These are phyloP conservation scores for Arachnomyces sp. DNA, from an alignment of 2,329 filamentous ascomycete species.

Conservation along the genomic window DNA sequence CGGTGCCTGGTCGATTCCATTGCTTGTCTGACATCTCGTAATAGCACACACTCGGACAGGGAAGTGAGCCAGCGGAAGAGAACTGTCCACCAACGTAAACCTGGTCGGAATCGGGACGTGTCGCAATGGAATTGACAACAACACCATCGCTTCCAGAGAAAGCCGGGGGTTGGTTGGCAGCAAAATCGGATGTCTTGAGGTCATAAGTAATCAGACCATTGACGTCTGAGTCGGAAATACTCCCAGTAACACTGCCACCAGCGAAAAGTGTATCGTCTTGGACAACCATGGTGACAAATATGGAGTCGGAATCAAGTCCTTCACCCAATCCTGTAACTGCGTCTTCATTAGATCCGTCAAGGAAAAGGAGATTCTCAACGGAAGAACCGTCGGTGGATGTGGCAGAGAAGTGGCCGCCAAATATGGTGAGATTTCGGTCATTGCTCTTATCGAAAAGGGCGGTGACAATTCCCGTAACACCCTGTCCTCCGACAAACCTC, in stretches of 20 bases:
- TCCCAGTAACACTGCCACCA: conserved; percentile 69
- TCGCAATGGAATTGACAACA: conserved; percentile 66
- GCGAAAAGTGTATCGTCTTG: conserved; percentile 64
- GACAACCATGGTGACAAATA: conserved; percentile 63
- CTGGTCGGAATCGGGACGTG: conserved; percentile 60
- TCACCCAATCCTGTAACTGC: conserved; percentile 58
- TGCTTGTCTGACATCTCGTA: conserved; percentile 62
- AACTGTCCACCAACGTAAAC: conserved; percentile 86
- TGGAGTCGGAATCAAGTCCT: conserved; percentile 61
- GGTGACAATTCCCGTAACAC: conserved; percentile 33
- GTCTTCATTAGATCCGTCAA: conserved; percentile 64
- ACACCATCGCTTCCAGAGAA: conserved; percentile 62
- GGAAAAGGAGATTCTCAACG: conserved; percentile 71
- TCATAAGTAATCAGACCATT: conserved; percentile 75
- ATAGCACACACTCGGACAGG: conserved; percentile 72
- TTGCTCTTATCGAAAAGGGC: conserved; percentile 68
- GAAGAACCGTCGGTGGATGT: conserved; percentile 58
- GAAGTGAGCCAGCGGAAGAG: conserved; percentile 69
- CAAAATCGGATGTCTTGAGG: conserved; percentile 55
- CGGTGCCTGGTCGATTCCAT: conserved; percentile 72
- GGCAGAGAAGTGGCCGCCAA: conserved; percentile 79
- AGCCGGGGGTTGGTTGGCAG: conserved; percentile 61
- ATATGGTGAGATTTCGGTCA: conserved; percentile 69
- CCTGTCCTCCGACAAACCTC: conserved; percentile 24
- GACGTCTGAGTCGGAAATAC: conserved; percentile 52